A percentile compares a stretch with the other conserved stretches of the same genome.
phyloP scores from a whole-genome alignment of 495 filamentous ascomycete genomes.

The Penicillium maclennaniae region DNA sequence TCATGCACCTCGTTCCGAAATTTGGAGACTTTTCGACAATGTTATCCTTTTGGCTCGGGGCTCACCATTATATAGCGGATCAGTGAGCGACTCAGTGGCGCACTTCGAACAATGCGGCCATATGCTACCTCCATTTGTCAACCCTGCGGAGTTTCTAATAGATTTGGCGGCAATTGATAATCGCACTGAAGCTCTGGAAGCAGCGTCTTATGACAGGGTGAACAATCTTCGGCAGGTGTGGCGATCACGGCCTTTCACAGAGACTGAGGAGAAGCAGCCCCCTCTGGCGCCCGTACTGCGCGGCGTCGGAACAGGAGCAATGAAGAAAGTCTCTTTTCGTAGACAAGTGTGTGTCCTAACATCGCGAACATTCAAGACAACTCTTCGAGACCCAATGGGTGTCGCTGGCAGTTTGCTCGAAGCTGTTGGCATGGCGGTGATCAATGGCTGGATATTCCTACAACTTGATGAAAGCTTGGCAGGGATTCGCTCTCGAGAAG shows the following conservation, averaged over 20 bases:
- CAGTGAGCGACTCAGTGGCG: constrained; percentile 44
- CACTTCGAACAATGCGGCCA: constrained; percentile 58
- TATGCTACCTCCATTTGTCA: constrained; percentile 61
- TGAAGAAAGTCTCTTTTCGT: constrained; percentile 41
- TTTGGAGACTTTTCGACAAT: constrained; percentile 69
- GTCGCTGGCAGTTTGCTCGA: constrained; percentile 62
- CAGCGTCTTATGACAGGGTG: constrained; percentile 51
- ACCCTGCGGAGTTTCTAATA: constrained; percentile 70
- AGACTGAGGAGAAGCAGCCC: constrained; percentile 1
- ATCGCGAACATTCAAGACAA: constrained; percentile 59
- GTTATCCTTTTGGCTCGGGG: constrained; percentile 62
- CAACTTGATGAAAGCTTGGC: constrained; percentile 54
- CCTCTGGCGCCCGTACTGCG: not conserved
- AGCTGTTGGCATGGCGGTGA: constrained; percentile 60
- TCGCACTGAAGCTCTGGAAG: constrained; percentile 57
- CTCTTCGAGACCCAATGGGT: constrained; percentile 68
- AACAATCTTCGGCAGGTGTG: constrained; percentile 52
- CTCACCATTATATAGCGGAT: constrained; percentile 61
- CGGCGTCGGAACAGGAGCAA: constrained; percentile 3
- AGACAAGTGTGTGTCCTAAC: constrained; percentile 63
- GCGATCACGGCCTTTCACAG: constrained; percentile 28
- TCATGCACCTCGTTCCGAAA: constrained; percentile 71
- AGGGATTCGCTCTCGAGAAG: constrained; percentile 58
- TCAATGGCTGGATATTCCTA: constrained; percentile 69
- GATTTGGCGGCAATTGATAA: constrained; percentile 69